Evolutionary conservation across 768 basidiomycete genomes (phyloP), one percentile per base, ranked within the genome.

Genomic region (Pholiota molesta): DNA sequence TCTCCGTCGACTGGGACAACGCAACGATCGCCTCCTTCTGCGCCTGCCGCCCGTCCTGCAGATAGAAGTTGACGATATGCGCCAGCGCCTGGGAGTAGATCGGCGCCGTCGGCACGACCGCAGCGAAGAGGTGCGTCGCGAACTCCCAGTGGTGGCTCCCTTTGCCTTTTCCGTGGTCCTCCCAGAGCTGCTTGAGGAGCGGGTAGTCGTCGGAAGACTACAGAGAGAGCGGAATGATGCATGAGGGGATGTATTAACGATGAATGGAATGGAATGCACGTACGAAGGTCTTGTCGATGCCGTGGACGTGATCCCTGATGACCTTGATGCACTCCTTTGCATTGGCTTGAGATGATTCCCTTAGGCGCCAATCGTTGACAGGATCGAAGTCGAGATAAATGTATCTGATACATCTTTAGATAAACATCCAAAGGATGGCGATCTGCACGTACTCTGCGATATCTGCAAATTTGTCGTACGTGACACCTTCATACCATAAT

Each of bases 1-100:
- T 62, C 6, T 69, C 69, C 17, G 63, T 55, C n/a, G 70, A 66
- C 28, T 64, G 60, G 31, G 74, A 72, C 29, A 84, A 66, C 17
- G 62, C 65, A 1, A 79, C 73, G 31, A 88, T 77, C 35, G 81
- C 75, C 23, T 73, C 71, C 10, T 79, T 75, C 28, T 75, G 77
- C 17, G 69, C 52, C 58, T 70, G 52, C 63, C 73, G 72, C 44
- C 69, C 71, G 1, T 78, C 76, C 10, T 78, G 74, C 14, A 90
- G 73, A 65, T 85, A 91, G 72, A 84, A 88, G 67, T 89, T 77
- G 53, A 91, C 76, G 23, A 88, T 79, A 57, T 83, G 80, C 3
- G 83, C 77, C 44, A 90, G 71, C 11, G 81, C 79, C 55, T 85
- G 78, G 1, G 86, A 85, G 74, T 84, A 88, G 6, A 83, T 68